Percentiles rank a stretch among this genome's conserved stretches.
Evolutionary conservation across 371 early-diverging fungal genomes (phyloP).

Genomic region (Mucor circinelloides): DNA sequence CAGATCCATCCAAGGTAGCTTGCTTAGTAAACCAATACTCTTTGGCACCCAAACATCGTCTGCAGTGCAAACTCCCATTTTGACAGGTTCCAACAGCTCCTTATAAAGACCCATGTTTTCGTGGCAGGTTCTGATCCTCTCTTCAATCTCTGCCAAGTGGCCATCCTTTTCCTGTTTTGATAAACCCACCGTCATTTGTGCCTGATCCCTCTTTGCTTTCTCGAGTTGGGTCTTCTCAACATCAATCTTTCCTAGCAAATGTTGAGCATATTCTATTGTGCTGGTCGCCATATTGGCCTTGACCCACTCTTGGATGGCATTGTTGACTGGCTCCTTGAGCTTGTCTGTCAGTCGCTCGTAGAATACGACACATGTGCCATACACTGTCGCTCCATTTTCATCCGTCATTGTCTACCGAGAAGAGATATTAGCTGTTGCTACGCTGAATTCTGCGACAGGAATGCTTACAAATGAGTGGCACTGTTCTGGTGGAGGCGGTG

Average conservation of each 20-base stretch:
- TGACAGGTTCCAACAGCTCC: slow-evolving; percentile 70
- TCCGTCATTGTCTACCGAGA: slow-evolving; percentile 64
- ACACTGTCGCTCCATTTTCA: slow-evolving; percentile 64
- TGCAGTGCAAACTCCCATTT: slow-evolving; percentile 54
- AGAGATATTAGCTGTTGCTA: not conserved
- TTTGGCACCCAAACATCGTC: slow-evolving; percentile 75
- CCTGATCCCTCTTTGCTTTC: slow-evolving; percentile 9
- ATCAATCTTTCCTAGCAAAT: slow-evolving; percentile 48
- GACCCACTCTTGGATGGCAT: slow-evolving; percentile 55
- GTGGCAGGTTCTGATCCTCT: slow-evolving; percentile 54
- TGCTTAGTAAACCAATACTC: slow-evolving; percentile 70
- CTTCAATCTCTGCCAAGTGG: slow-evolving; percentile 33
- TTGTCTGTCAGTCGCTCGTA: slow-evolving; percentile 59
- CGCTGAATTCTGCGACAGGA: not conserved
- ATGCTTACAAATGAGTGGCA: slow-evolving; percentile 70
- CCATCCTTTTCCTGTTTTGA: slow-evolving; percentile 23
- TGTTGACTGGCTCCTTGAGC: slow-evolving; percentile 49
- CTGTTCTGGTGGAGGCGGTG: slow-evolving; percentile 59
- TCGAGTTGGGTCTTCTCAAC: slow-evolving; percentile 30
- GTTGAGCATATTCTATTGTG: slow-evolving; percentile 58
- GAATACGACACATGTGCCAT: slow-evolving; percentile 73
- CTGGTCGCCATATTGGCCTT: slow-evolving; percentile 53
- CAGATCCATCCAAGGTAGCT: slow-evolving; percentile 75
- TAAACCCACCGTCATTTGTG: not conserved
- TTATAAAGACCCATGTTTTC: slow-evolving; percentile 71